Evolutionary conservation across 106 monocot species (phyloP).

Genomic region (Phalaenopsis aphrodite): DNA sequence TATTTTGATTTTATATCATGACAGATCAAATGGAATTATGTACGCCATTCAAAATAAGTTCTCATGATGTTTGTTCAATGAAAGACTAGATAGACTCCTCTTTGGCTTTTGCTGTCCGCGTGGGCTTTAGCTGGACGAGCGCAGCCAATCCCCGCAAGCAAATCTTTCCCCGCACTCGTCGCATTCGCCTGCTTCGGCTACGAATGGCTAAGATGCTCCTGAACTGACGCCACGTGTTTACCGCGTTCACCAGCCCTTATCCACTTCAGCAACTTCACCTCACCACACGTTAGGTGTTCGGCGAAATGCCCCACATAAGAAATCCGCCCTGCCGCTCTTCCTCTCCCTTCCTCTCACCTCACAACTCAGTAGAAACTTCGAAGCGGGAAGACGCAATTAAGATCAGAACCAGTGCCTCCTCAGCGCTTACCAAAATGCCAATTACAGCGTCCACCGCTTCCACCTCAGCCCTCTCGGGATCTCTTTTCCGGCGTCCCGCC

Average conservation of each 20-base stretch:
- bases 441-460: neutral
- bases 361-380: neutral
- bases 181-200: neutral
- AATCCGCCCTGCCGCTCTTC: neutral
- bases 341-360: neutral
- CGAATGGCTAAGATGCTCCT: neutral
- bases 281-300: constrained; percentile 4
- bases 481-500: neutral
- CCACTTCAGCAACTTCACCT: neutral
- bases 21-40: too few species aligned
- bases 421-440: neutral
- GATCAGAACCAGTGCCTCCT: neutral
- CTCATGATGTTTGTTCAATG: too few species aligned
- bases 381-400: neutral
- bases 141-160: neutral
- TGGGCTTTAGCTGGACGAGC: too few species aligned
- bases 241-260: neutral
- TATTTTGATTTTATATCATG: too few species aligned
- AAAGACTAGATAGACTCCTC: too few species aligned
- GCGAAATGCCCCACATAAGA: neutral
- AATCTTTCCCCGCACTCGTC: neutral
- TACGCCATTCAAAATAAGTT: too few species aligned
- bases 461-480: neutral
- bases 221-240: neutral
- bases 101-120: too few species aligned